Evolutionary conservation across 768 basidiomycete species (phyloP), one percentile per base, ranked within the genome.

Genomic region (Terana coerulea): DNA sequence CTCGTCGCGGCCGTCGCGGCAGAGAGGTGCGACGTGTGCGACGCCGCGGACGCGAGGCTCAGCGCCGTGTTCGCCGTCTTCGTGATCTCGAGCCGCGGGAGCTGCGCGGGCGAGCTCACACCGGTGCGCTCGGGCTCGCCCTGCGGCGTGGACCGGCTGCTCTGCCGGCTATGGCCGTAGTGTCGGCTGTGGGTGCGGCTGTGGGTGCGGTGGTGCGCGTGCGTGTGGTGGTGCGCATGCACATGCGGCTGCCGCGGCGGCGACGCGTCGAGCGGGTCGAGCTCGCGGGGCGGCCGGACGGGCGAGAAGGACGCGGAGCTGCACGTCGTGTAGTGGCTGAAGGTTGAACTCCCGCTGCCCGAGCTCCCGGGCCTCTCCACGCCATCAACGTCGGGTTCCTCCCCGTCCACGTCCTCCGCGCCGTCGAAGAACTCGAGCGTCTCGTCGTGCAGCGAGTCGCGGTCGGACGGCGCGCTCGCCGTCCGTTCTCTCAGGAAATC

Each of bases 401-500:
- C n/a, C n/a, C n/a, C n/a, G n/a, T n/a, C n/a, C n/a, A n/a, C n/a
- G n/a, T n/a, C n/a, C n/a, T n/a, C n/a, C n/a, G n/a, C n/a, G n/a
- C 41, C 37, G 45, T 14, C 34, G 50, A 51, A 53, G 59, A 33
- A 33, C 43, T 33, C 47, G 59, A 29, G 31, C 33, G n/a, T n/a
- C n/a, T n/a, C n/a, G n/a, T n/a, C n/a, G n/a, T n/a, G n/a, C n/a
- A n/a, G 41, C 59, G 45, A 46, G 26, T 42, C 48, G n/a, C 41
- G 31, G 25, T 48, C 53, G 24, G 45, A 52, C 6, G 51, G 35
- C 17, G 40, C 37, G 10, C 36, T 40, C 8, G 26, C 39, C 28
- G 39, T 41, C 25, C 50, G 41, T 21, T 54, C 53, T 10, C 51
- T 56, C 47, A 45, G 61, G 56, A 74, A 66, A 48, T 69, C 66